Base-by-base conservation (phyloP, 2,329 filamentous ascomycete genomes). In the Ascochyta viciae-villosae region DNA sequence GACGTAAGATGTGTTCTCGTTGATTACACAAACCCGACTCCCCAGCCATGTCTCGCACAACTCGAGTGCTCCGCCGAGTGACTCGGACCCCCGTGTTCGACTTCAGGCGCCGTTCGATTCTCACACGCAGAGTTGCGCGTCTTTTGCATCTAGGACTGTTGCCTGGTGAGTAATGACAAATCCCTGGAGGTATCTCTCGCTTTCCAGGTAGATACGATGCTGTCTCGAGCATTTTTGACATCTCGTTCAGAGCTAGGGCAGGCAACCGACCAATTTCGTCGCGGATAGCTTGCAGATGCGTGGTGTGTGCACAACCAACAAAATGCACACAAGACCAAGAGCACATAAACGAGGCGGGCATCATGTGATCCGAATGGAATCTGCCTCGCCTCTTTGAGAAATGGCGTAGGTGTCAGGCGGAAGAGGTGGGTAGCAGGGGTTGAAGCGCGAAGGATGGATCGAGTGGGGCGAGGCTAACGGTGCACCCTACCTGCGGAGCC, bases 371-470 rank as follows among this genome's bases (percentile, higher is more conserved):
- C 31, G 52, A 46, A 31, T 44, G 29, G 31, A 55, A n/a, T 56
- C 53, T 56, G 53, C 53, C 53, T 56, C 53, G 53, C 53, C 47
- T 38, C 46, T 47, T 43, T 33, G 37, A 34, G 24, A 39, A 22
- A 39, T 16, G 37, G 37, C 37, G 37, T 15, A 3, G n/a, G n/a
- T 39, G 37, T 39, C 19, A 24, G 37, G 12, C 16, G 4, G 22
- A n/a, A 41, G 9, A 15, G 10, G n/a, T 27, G 27, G 27, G 10
- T 10, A 29, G 31, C 46, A 41, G 19, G 35, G 41, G 35, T 34
- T 10, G 9, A 12, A 10, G 45, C 44, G 52, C 52, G 45, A 50
- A 40, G 29, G 51, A 49, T 40, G 19, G 22, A 50, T 48, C 31
- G 23, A n/a, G 42, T 40, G 50, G 50, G 43, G 26, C 29, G n/a